Base-by-base conservation (phyloP, 2,329 filamentous ascomycete genomes). In the Didymella exigua region DNA sequence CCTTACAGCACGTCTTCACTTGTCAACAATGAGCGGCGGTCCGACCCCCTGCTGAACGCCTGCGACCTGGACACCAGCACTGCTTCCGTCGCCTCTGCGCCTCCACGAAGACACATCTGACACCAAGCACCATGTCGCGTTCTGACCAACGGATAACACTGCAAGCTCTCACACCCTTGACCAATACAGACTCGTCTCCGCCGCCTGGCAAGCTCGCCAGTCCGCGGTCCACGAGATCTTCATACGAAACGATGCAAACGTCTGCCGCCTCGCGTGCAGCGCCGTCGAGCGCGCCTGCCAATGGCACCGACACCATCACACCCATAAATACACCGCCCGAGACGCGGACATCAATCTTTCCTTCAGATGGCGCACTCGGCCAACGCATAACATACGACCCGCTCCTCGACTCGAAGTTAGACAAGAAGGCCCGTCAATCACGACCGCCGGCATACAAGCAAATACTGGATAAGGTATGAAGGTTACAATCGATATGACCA, bases 11-110 rank as follows among this genome's bases (percentile, higher is more conserved):
- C 58, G 54, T 55, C 51, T 58, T 67, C 65, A 54, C 62, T 61
- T 37, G 51, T 58, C 54, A 62, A 70, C 62, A 37, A 75, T 73
- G 71, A 68, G 63, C 66, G 43, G 59, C 66, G 66, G 55, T 59
- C 61, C 48, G 85, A 85, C 74, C 88, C 92, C 68, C 82, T 87
- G 48, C 82, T 89, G 69, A 89, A 88, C 74, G 87, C 88, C 85
- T 67, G 92, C 89, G 45, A 84, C 87, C 41, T 41, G 33, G 34
- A 49, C 52, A 90, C 86, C 76, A 91, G 89, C 53, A 55, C 59
- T 23, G 42, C 47, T 82, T 69, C 54, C 45, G 34, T 23, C 16
- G 26, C 40, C n/a, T 11, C 23, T 43, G 50, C 33, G 51, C 40
- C 19, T n/a, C 6, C 5, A 24, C 16, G 29, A 18, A 14, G 43